Conservation (phyloP, 2,329 filamentous ascomycete species). For the Pseudogymnoascus sp. region DNA sequence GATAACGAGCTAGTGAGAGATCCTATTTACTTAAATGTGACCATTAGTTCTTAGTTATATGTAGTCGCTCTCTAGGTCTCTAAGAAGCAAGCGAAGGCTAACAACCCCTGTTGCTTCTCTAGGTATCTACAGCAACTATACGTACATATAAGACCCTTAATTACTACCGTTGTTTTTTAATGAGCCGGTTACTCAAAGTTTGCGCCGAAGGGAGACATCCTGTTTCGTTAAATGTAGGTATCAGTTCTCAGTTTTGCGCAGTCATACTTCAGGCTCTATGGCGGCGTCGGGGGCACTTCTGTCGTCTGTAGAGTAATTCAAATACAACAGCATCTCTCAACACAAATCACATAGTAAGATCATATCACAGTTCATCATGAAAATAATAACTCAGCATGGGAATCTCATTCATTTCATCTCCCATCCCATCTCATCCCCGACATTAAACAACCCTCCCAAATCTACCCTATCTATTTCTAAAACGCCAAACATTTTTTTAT, state of each 20-base stretch:
- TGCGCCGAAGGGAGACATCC: neutral
- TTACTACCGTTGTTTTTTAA: too few relatives aligned
- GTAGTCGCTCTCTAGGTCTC: too few relatives aligned
- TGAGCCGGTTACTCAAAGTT: neutral
- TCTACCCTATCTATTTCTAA: conserved; percentile 5
- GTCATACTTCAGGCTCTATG: neutral
- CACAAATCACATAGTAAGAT: neutral
- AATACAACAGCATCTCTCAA: neutral
- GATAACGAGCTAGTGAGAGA: too few relatives aligned
- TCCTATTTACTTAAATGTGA: too few relatives aligned
- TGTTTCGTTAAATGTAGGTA: neutral
- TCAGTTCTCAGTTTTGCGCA: too few relatives aligned
- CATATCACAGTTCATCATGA: neutral
- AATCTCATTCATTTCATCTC: conserved; percentile 1
- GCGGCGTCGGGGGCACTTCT: neutral
- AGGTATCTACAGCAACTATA: too few relatives aligned
- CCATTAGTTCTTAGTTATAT: too few relatives aligned
- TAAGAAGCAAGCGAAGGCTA: too few relatives aligned
- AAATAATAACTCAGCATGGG: neutral
- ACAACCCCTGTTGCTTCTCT: too few relatives aligned
- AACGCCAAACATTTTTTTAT: conserved; percentile 7
- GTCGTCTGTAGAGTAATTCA: neutral
- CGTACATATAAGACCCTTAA: too few relatives aligned
- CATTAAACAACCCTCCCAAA: neutral
- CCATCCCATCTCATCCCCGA: neutral